Conservation (phyloP, 2,329 filamentous ascomycete species). For the Claviceps purpurea region DNA sequence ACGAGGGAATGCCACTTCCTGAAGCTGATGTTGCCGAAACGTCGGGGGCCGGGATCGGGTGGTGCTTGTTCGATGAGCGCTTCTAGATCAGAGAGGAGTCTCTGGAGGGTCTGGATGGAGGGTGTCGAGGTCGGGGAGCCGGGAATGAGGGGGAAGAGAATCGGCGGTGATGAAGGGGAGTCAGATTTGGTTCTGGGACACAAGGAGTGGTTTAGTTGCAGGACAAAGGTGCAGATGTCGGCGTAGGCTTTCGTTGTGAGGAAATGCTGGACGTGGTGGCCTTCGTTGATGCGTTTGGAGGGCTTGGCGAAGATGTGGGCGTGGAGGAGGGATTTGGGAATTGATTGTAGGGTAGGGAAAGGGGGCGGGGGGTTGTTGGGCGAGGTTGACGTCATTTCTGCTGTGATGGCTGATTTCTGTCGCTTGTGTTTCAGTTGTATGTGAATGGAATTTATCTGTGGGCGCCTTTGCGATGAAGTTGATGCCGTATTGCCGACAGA, state of each 20-base stretch:
- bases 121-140: slow-evolving; percentile 25
- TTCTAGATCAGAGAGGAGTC: slow-evolving; percentile 51
- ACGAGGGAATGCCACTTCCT: slow-evolving; percentile 67
- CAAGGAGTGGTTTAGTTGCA: slow-evolving; percentile 81
- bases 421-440: background rate
- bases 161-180: slow-evolving; percentile 13
- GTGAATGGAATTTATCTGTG: too few relatives aligned
- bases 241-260: slow-evolving; percentile 70
- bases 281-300: slow-evolving; percentile 71
- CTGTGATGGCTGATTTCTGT: background rate
- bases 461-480: background rate
- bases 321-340: slow-evolving; percentile 32
- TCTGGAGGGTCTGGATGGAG: slow-evolving; percentile 50
- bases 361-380: slow-evolving; percentile 9
- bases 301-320: slow-evolving; percentile 49
- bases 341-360: slow-evolving; percentile 26
- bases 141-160: slow-evolving; percentile 30
- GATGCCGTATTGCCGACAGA: background rate
- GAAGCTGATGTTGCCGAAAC: slow-evolving; percentile 90
- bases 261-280: slow-evolving; percentile 68
- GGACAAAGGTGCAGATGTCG: slow-evolving; percentile 74
- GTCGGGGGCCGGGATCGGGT: slow-evolving; percentile 69
- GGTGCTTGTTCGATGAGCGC: slow-evolving; percentile 63
- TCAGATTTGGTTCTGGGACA: slow-evolving; percentile 50
- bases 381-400: background rate